Conservation (phyloP, 495 filamentous ascomycete species). For the Glarea lozoyensis region DNA sequence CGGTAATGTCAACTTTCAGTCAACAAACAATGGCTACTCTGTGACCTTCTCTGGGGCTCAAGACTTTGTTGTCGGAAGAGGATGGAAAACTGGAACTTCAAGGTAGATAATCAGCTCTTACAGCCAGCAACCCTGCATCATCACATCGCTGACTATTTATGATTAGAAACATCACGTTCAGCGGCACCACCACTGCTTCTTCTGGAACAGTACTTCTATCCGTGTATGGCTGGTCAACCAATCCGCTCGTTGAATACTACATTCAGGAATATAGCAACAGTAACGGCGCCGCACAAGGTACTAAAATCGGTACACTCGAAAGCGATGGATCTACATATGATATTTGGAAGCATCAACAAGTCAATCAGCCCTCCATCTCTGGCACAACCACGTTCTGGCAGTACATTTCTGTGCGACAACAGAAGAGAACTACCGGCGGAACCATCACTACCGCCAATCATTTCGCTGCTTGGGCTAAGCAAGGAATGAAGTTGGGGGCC, state of each 20-base stretch:
- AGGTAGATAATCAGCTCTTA: not conserved
- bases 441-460: slow-evolving; percentile 18
- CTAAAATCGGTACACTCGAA: slow-evolving; percentile 35
- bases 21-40: slow-evolving; percentile 24
- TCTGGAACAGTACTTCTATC: slow-evolving; percentile 38
- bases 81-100: slow-evolving; percentile 9
- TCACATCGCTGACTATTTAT: not conserved
- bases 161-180: slow-evolving; percentile 28
- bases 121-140: not conserved
- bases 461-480: slow-evolving; percentile 27
- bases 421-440: slow-evolving; percentile 36
- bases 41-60: slow-evolving; percentile 22
- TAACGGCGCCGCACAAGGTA: not conserved
- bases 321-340: slow-evolving; percentile 56
- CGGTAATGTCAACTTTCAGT: slow-evolving; percentile 24
- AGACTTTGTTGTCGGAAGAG: slow-evolving; percentile 9
- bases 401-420: slow-evolving; percentile 44
- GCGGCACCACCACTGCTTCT: slow-evolving; percentile 35
- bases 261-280: slow-evolving; percentile 6
- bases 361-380: slow-evolving; percentile 50
- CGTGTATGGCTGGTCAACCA: slow-evolving; percentile 50
- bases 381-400: slow-evolving; percentile 48
- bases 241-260: slow-evolving; percentile 45
- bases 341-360: slow-evolving; percentile 49
- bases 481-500: slow-evolving; percentile 27